These are phyloP conservation scores for Beta vulgaris DNA, from an alignment of 148 eudicot species.

Conservation along the genomic window DNA sequence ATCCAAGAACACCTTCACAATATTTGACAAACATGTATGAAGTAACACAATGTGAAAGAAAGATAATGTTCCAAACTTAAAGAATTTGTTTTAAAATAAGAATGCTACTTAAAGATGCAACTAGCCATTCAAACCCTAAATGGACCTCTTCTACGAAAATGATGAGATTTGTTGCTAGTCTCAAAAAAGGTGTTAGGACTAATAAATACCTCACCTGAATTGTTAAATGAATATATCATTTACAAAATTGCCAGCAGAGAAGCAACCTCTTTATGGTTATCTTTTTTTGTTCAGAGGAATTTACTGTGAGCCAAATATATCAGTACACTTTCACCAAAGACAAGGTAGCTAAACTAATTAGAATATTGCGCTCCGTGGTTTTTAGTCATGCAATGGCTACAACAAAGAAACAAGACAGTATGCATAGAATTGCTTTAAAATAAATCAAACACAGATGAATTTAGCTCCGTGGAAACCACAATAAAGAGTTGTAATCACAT, in stretches of 20 bases:
- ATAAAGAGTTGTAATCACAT: background rate
- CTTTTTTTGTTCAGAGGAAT: background rate
- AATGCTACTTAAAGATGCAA: too few relatives aligned
- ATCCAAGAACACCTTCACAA: constrained; percentile 62
- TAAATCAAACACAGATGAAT: background rate
- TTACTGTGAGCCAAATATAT: background rate
- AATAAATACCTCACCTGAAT: background rate
- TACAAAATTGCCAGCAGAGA: background rate
- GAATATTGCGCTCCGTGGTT: background rate
- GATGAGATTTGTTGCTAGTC: background rate
- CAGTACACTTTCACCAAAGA: background rate
- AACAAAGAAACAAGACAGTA: background rate
- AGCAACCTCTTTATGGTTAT: background rate
- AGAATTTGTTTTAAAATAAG: too few relatives aligned
- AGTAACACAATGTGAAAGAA: too few relatives aligned
- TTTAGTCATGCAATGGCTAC: background rate
- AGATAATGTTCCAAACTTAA: too few relatives aligned
- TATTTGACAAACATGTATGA: background rate
- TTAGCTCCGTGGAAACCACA: background rate
- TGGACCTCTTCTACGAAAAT: background rate
- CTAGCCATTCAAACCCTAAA: too few relatives aligned
- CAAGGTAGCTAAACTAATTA: background rate
- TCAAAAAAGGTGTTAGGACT: background rate
- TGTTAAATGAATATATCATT: background rate
- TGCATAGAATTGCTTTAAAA: background rate